Base-by-base conservation (phyloP, 768 basidiomycete genomes). In the Terana coerulea region DNA sequence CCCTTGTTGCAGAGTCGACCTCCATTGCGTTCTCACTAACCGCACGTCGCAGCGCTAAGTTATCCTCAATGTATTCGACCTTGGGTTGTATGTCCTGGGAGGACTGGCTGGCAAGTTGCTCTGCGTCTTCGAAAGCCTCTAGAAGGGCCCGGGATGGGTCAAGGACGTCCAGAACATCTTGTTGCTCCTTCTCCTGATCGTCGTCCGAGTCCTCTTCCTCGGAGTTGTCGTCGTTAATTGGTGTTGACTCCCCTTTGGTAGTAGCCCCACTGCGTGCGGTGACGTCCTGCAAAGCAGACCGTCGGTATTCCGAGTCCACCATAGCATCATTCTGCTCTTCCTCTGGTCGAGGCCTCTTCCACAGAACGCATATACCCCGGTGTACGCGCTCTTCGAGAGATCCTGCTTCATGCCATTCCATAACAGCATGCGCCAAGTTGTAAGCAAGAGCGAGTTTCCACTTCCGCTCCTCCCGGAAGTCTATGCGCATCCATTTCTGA, bases 401-500 rank as follows among this genome's bases (percentile, higher is more conserved):
- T 10, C 74, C 77, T 21, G 87, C 83, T 46, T 79, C 75, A 64
- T 95, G 91, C 92, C 93, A 99, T 59, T 92, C 87, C 6, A 90
- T 77, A 19, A 93, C 86, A 22, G 90, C 80, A 26, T 81, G 83
- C 0, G 91, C 88, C 25, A 99, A 67, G 52, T 85, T 85, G 63
- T 85, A 87, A 0, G 97, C 95, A 24, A 91, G 64, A 2, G 86
- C 84, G 36, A 88, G 70, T 67, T 98, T 98, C 94, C 94, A 98
- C 60, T 79, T 83, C 34, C 90, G 77, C 63, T 99, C 97, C 67
- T 98, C 95, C 17, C 90, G 84, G 59, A 97, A 98, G 65, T 99
- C 97, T 31, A 81, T 80, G 24, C 91, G 88, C 81, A 99, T 87
- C 97, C 97, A 99, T 80, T 88, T 91, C 95, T 94, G 58, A 44